Conservation (phyloP, 129 eudicot genomes). For the Artemisia argyi region DNA sequence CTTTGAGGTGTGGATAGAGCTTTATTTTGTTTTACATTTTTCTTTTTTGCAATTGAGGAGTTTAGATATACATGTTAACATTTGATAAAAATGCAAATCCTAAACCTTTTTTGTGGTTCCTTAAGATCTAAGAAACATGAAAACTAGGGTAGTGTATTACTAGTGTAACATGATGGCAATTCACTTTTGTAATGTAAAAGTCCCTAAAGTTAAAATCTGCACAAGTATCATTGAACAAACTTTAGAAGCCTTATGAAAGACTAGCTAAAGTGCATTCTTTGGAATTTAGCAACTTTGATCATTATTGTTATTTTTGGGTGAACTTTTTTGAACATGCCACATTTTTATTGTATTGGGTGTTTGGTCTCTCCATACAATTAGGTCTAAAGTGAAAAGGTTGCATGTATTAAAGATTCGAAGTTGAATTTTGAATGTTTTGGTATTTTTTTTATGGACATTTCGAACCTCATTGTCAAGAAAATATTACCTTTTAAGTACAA, state of each 20-base stretch:
- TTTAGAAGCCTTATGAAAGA: too few relatives aligned
- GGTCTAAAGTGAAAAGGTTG: background rate
- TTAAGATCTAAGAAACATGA: slow-evolving; percentile 18
- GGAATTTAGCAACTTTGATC: background rate
- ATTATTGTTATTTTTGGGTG: too few relatives aligned
- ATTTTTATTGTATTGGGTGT: background rate
- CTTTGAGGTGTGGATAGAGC: too few relatives aligned
- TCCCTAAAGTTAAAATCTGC: background rate
- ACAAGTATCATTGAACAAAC: background rate
- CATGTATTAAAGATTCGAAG: background rate
- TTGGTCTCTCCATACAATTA: slow-evolving; percentile 12
- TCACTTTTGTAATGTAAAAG: background rate
- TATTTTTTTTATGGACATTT: background rate
- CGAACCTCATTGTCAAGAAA: slow-evolving; percentile 17
- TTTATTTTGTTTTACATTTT: background rate
- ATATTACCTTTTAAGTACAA: slow-evolving; percentile 3
- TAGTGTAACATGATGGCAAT: background rate
- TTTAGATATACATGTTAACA: background rate
- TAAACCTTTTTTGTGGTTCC: slow-evolving; percentile 9
- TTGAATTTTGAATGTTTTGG: background rate
- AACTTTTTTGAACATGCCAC: too few relatives aligned
- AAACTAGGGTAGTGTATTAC: background rate
- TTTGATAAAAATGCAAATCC: slow-evolving; percentile 7
- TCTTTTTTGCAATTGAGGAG: background rate
- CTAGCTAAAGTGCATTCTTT: too few relatives aligned